Conservation (phyloP, 352 stramenopile genomes). For the Pelagophyceae sp. region DNA sequence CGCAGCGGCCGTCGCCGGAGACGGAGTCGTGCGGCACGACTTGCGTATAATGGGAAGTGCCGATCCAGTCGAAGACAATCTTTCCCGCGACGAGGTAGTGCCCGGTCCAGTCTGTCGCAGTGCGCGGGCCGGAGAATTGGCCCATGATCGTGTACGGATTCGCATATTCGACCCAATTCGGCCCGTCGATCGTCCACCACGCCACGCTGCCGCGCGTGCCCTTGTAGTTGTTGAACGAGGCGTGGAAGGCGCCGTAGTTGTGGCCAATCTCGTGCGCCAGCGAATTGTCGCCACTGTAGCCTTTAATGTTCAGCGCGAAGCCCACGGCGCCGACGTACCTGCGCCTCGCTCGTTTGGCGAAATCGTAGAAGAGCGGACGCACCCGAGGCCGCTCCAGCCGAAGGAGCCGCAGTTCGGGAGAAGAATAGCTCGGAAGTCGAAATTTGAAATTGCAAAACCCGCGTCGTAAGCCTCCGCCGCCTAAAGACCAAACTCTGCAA, state of each 20-base stretch:
- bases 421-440: background rate
- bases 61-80: slow-evolving; percentile 8
- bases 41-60: background rate
- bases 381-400: background rate
- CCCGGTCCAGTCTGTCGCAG: no score
- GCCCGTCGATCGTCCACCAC: background rate
- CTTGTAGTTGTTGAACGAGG: background rate
- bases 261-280: slow-evolving; percentile 1
- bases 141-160: background rate
- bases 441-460: background rate
- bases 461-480: background rate
- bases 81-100: background rate
- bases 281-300: background rate
- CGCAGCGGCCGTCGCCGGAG: no score
- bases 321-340: no score
- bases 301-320: no score
- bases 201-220: background rate
- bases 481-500: no score
- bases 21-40: slow-evolving; percentile 7
- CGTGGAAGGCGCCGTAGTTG: slow-evolving; percentile 10
- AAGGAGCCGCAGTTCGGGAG: background rate
- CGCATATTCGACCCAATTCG: background rate
- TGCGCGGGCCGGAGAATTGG: background rate
- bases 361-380: background rate
- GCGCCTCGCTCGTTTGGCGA: background rate